phyloP scores from a whole-genome alignment of 768 basidiomycete genomes.

The Leccinellum luteum region DNA sequence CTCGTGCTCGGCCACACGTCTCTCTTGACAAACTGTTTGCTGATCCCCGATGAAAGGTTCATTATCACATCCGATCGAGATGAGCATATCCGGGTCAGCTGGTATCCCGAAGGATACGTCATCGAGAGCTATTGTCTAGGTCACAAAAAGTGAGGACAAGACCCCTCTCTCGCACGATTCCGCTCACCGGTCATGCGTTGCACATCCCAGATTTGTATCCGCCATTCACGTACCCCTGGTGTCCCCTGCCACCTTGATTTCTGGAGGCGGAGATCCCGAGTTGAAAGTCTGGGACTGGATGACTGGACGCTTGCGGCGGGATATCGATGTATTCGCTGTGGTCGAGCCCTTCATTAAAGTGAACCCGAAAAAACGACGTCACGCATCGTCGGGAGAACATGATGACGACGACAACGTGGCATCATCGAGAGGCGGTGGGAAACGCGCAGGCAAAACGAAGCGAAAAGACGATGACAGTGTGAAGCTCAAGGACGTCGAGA shows the following conservation, averaged over 20 bases:
- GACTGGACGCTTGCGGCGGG: constrained; percentile 50
- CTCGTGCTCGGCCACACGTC: constrained; percentile 89
- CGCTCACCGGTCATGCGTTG: background rate
- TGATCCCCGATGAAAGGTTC: constrained; percentile 64
- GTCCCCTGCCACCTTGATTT: constrained; percentile 54
- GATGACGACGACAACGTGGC: constrained; percentile 19
- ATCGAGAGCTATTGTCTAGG: constrained; percentile 89
- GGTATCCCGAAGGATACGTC: constrained; percentile 82
- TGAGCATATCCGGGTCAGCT: constrained; percentile 90
- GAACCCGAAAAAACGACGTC: constrained; percentile 31
- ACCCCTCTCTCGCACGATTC: background rate
- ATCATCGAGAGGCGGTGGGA: constrained; percentile 14
- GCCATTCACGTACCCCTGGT: constrained; percentile 67
- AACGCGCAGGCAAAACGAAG: constrained; percentile 20
- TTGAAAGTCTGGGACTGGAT: constrained; percentile 83
- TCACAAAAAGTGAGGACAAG: constrained; percentile 62
- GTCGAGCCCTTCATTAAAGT: constrained; percentile 48
- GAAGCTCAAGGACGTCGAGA: constrained; percentile 21
- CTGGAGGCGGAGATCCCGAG: constrained; percentile 82
- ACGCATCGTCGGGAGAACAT: constrained; percentile 31
- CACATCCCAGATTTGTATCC: constrained; percentile 67
- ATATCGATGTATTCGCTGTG: constrained; percentile 48
- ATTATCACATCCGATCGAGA: constrained; percentile 93
- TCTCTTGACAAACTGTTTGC: constrained; percentile 69
- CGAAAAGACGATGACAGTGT: constrained; percentile 14